Base-by-base conservation (phyloP, 768 basidiomycete genomes). In the Kondoa subrosea region DNA sequence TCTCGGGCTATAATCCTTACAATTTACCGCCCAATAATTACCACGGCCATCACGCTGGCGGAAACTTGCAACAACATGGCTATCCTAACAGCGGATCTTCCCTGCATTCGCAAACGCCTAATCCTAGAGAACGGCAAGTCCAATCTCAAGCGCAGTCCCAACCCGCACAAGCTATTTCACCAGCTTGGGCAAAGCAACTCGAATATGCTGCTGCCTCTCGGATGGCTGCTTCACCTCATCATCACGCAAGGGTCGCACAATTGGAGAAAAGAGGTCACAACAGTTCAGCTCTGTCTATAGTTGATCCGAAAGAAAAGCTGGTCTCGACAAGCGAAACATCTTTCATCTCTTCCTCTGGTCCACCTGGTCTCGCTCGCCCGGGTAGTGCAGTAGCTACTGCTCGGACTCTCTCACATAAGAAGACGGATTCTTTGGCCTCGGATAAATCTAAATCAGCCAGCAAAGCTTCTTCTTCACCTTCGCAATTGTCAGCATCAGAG, bases 191-290 rank as follows among this genome's bases (percentile, higher is more conserved):
- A 14, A 72, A 73, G 65, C 74, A 75, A 56, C 65, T 73, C 56
- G 34, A 67, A 14, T 71, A 71, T 56, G 72, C 73, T 1, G 68
- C 91, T 89, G 85, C 89, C 80, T 84, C 87, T 70, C 86, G 93
- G 73, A 83, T 85, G 34, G 85, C 89, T 29, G 85, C 87, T 67
- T 87, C 88, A 1, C 89, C 91, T 0, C 91, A 96, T 76, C 91
- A 95, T 75, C 86, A 93, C 66, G 95, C 95, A 15, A 83, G 92
- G 61, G 87, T 90, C n/a, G 92, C 87, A 69, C 91, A 91, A 63
- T 86, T 96, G 82, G 89, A 91, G 34, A 87, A 89, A 25, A 84
- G 95, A 60, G 87, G 87, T 17, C 83, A 87, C 69, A 80, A 88
- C 56, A 92, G 90, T 78, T 83, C 88, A 32, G 88, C 89, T 56